Base-by-base conservation (phyloP, 2,329 filamentous ascomycete genomes). In the Neopestalotiopsis clavispora region DNA sequence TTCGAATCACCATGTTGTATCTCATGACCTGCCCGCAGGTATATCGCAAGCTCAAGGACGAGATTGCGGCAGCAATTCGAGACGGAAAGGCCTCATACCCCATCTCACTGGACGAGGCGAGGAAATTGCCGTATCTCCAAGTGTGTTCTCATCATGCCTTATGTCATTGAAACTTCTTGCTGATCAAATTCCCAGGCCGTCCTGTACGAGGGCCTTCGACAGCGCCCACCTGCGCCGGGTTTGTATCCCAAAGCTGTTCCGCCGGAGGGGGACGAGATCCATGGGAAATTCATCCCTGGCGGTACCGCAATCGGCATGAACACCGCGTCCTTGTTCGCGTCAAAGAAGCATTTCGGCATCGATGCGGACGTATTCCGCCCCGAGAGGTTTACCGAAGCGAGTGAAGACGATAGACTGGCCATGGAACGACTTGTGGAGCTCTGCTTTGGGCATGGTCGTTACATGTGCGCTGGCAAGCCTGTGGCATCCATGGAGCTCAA, bases 1-100 rank as follows among this genome's bases (percentile, higher is more conserved):
- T 87, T 5, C 81, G 85, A 2, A 77, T 81, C 45, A 84, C 81
- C 5, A 68, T 87, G 66, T 80, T 87, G 42, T 82, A 84, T 73
- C 73, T 87, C 68, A 80, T 82, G 42, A 84, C 80, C 14, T 81
- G 80, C 38, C 84, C 84, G 0, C 77, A 76, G 1, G 79, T 85
- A 0, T 81, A 83, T 64, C 68, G 71, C 5, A 80, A 80, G 23
- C 74, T 87, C 1, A 80, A 82, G 34, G 72, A 72, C 0, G 85
- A 87, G 71, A 81, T 85, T 62, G 77, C 81, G 56, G 72, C 70
- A 9, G 80, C 79, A 0, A 58, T 68, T 20, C 40, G 60, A 13
- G 57, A 42, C 76, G 83, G 61, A 77, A 75, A 6, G 72, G 73
- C 1, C 79, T 81, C 38, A 64, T 70, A 45, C 23, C 68, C 70